These are phyloP conservation scores for Lecanicillium sp. DNA, from an alignment of 2,329 filamentous ascomycete species.

Conservation along the genomic window DNA sequence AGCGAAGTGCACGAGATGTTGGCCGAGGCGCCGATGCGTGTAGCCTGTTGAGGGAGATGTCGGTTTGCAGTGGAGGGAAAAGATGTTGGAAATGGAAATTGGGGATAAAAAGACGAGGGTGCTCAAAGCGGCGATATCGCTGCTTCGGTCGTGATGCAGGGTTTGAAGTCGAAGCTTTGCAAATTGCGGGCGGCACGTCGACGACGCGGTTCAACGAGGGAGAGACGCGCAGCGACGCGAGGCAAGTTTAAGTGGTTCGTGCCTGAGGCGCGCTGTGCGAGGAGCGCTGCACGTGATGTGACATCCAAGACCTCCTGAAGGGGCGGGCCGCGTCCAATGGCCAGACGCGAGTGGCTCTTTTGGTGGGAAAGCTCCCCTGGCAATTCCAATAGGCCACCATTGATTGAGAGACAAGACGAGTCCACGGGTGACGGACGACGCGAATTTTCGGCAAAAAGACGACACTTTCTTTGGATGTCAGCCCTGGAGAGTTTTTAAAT, in stretches of 20 bases:
- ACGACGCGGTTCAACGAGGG: conserved; percentile 28
- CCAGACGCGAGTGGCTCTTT: conserved; percentile 18
- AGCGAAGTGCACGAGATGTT: not conserved
- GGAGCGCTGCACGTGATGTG: conserved; percentile 26
- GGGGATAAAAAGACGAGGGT: not conserved
- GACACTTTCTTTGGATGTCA: no score
- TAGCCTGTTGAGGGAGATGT: not conserved
- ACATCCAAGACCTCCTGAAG: conserved; percentile 22
- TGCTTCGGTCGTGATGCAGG: conserved; percentile 10
- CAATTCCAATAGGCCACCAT: conserved; percentile 8
- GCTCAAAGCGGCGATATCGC: not conserved
- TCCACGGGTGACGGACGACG: no score
- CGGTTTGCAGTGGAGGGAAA: not conserved
- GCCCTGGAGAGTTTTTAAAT: no score
- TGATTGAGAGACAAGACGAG: conserved; percentile 9
- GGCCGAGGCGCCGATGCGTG: not conserved
- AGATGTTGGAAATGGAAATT: not conserved
- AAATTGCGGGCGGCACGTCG: conserved; percentile 29
- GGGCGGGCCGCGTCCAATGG: conserved; percentile 17
- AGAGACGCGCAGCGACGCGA: conserved; percentile 34
- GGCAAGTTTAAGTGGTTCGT: conserved; percentile 30
- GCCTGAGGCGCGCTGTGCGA: conserved; percentile 26
- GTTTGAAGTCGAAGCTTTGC: conserved; percentile 22
- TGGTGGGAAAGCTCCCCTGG: conserved; percentile 8
- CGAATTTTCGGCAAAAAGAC: not conserved